Conservation (phyloP, 2,329 filamentous ascomycete species). For the Sodiomyces alkalinus region DNA sequence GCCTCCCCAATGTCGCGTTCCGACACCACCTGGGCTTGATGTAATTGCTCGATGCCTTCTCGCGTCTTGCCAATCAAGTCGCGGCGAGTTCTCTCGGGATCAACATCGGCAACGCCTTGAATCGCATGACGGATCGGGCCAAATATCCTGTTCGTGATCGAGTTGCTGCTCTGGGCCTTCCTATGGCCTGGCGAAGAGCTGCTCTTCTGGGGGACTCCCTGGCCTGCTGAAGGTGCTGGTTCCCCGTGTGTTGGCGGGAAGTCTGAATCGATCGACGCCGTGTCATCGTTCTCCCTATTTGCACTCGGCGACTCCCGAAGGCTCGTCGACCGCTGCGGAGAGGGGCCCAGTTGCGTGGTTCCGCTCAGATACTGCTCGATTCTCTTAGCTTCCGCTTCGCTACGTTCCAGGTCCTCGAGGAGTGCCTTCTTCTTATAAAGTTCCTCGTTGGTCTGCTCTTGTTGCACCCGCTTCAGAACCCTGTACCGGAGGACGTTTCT, state of each 20-base stretch:
- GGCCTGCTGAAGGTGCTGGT: slow-evolving; percentile 55
- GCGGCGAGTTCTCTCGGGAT: slow-evolving; percentile 80
- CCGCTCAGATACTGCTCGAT: slow-evolving; percentile 84
- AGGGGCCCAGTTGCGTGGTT: slow-evolving; percentile 47
- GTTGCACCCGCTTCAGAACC: slow-evolving; percentile 85
- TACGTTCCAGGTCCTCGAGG: slow-evolving; percentile 80
- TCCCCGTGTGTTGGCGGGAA: slow-evolving; percentile 84
- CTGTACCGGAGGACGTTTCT: slow-evolving; percentile 77
- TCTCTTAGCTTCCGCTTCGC: slow-evolving; percentile 80
- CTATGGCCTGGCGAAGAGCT: slow-evolving; percentile 41
- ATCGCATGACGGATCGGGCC: slow-evolving; percentile 90
- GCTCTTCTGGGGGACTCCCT: slow-evolving; percentile 48
- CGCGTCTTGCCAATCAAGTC: slow-evolving; percentile 93
- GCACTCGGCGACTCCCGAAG: slow-evolving; percentile 36
- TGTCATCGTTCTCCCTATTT: slow-evolving; percentile 53
- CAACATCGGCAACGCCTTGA: slow-evolving; percentile 89
- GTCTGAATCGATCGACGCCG: slow-evolving; percentile 86
- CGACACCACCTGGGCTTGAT: slow-evolving; percentile 78
- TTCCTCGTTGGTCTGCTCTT: slow-evolving; percentile 93
- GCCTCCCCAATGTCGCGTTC: slow-evolving; percentile 90
- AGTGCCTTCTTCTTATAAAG: slow-evolving; percentile 71
- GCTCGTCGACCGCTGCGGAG: slow-evolving; percentile 50
- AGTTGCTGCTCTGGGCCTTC: slow-evolving; percentile 74
- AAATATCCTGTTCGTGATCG: slow-evolving; percentile 87
- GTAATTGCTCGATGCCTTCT: slow-evolving; percentile 71